Base-by-base conservation (phyloP, 345 rosid genomes). In the Cardiospermum halicacabum region DNA sequence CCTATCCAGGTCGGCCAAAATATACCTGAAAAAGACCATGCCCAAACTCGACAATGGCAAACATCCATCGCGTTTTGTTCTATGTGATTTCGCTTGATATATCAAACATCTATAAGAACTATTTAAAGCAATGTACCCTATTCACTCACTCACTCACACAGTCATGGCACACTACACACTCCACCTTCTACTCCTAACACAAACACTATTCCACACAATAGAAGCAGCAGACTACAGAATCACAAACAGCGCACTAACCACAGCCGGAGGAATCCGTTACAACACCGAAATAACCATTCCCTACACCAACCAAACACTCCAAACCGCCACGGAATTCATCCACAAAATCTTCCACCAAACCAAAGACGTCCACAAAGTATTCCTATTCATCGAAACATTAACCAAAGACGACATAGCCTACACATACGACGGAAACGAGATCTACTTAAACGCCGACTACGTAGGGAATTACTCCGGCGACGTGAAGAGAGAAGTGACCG, bases 151-250 rank as follows among this genome's bases (percentile, higher is more conserved):
- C n/a, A n/a, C n/a, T n/a, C n/a, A n/a, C n/a, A n/a, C n/a, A n/a
- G n/a, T 58, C 56, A 71, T 78, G 82, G 66, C 24, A 31, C 26
- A n/a, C 53, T 47, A 31, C 7, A 5, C 58, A 11, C 43, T 70
- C 10, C 15, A 49, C 74, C 56, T 70, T 40, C 54, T 58, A 32
- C 11, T 72, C 34, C 56, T 80, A 34, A 18, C 63, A 22, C 63
- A 69, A 16, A 56, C 73, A 69, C 60, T 72, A 49, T 22, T 59
- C 9, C 78, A 65, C 13, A 30, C 37, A 51, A 40, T 36, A 50
- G 53, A 65, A 7, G 86, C 84, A 5, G 83, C 79, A 36, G 75
- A 72, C 26, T 84, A 78, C 70, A 40, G 55, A 0, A 72, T 78
- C 48, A 81, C 32, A 34, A 69, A 84, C 75, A 70, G 36, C 7